These are phyloP conservation scores for Linnemannia elongata DNA, from an alignment of 192 early-diverging fungal species.

Conservation along the genomic window DNA sequence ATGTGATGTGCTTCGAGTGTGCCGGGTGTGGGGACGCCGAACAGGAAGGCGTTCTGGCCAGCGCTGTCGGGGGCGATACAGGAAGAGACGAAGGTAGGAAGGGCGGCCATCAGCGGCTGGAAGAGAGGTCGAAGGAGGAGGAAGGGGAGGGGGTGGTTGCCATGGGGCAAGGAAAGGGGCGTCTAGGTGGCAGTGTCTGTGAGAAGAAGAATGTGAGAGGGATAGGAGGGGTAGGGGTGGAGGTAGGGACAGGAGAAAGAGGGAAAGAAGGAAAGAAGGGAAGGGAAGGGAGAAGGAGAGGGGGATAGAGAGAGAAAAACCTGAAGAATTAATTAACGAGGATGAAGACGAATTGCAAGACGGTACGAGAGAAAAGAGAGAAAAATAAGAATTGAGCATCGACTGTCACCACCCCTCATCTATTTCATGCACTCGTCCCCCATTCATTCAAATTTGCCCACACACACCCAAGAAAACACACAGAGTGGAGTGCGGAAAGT, in stretches of 20 bases:
- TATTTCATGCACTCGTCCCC: not conserved
- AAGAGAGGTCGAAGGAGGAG: not conserved
- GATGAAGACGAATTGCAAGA: not conserved
- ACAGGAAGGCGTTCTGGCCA: slow-evolving; percentile 35
- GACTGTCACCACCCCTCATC: not conserved
- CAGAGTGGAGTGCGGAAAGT: too few relatives aligned
- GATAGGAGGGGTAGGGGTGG: not conserved
- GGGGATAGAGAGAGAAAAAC: not conserved
- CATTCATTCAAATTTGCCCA: not conserved
- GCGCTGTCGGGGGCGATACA: slow-evolving; percentile 42
- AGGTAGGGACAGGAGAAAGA: not conserved
- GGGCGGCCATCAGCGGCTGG: slow-evolving; percentile 7
- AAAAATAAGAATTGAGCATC: not conserved
- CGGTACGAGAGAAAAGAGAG: not conserved
- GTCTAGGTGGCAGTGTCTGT: not conserved
- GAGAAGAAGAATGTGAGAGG: not conserved
- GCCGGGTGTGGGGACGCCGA: slow-evolving; percentile 31
- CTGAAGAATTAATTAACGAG: not conserved
- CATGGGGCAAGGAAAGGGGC: slow-evolving; percentile 5
- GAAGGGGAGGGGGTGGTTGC: slow-evolving; percentile 3
- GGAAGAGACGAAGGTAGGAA: slow-evolving; percentile 19
- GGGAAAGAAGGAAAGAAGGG: not conserved
- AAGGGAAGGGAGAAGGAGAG: not conserved
- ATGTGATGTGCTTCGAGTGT: slow-evolving; percentile 39
- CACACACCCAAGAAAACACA: too few relatives aligned